Evolutionary conservation across 1,284 basidiomycete species (phyloP).

Genomic region (Pholiota adiposa): DNA sequence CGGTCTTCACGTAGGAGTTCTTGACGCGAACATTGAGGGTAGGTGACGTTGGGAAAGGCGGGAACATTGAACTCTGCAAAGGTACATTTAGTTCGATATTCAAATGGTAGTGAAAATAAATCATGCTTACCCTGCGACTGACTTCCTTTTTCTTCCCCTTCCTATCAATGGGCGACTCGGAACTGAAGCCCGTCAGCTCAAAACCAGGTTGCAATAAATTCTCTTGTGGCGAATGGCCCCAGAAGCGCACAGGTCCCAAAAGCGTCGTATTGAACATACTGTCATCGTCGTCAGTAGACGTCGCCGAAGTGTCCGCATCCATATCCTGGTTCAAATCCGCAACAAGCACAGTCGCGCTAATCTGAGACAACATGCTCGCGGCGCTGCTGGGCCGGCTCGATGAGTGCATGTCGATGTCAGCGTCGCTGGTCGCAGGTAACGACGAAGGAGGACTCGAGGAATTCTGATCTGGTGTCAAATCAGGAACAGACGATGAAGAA

Average conservation of each 20-base stretch:
- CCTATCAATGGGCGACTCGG: constrained; percentile 29
- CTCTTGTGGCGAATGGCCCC: constrained; percentile 38
- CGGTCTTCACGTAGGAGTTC: constrained; percentile 18
- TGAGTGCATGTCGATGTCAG: constrained; percentile 34
- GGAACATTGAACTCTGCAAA: constrained; percentile 28
- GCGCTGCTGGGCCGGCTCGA: constrained; percentile 20
- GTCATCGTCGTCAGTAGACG: constrained; percentile 33
- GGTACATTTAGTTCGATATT: neutral
- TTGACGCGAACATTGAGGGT: constrained; percentile 43
- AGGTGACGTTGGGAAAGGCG: constrained; percentile 54
- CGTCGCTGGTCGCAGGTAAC: constrained; percentile 44
- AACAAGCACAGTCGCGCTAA: constrained; percentile 20
- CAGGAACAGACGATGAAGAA: constrained; percentile 52
- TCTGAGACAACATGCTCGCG: constrained; percentile 18
- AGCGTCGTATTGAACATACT: constrained; percentile 34
- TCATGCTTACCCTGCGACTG: constrained; percentile 25
- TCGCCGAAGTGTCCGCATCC: constrained; percentile 23
- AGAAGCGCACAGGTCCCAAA: constrained; percentile 45
- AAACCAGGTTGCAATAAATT: constrained; percentile 40
- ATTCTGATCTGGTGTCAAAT: constrained; percentile 62
- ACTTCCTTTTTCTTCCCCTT: constrained; percentile 28
- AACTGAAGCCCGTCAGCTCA: constrained; percentile 34
- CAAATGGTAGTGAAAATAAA: neutral
- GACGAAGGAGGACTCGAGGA: constrained; percentile 66
- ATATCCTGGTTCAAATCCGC: neutral